These are phyloP conservation scores for Apiospora sp. DNA, from an alignment of 2,329 filamentous ascomycete genomes.

Conservation along the genomic window DNA sequence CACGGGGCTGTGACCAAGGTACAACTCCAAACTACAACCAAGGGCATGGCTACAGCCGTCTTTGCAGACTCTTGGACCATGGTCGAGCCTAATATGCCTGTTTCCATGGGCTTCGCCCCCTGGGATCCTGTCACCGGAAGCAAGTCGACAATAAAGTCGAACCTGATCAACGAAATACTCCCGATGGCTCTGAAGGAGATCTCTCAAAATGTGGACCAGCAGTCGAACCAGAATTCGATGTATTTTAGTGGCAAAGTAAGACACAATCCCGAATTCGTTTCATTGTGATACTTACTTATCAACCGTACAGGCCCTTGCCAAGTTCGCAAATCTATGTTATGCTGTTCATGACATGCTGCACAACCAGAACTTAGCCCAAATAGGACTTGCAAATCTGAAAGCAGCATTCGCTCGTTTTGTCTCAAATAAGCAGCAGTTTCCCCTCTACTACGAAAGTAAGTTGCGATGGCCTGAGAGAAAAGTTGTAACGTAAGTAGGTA, in stretches of 20 bases:
- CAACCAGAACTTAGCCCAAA: conserved; percentile 63
- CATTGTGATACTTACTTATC: conserved; percentile 29
- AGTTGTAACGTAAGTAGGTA: not conserved
- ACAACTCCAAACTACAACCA: conserved; percentile 81
- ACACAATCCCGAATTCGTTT: not conserved
- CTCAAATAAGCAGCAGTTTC: conserved; percentile 72
- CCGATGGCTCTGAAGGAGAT: conserved; percentile 76
- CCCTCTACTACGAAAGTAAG: conserved; percentile 70
- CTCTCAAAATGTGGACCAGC: conserved; percentile 74
- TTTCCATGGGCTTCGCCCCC: conserved; percentile 78
- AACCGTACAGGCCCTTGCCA: conserved; percentile 67
- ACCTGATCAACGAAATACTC: conserved; percentile 66
- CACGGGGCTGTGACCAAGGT: conserved; percentile 60
- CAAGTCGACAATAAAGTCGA: conserved; percentile 55
- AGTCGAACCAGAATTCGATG: conserved; percentile 83
- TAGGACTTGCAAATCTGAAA: conserved; percentile 69
- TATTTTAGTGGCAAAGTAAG: conserved; percentile 87
- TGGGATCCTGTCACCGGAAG: conserved; percentile 68
- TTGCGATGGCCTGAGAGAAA: conserved; percentile 25
- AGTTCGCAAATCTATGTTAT: conserved; percentile 76
- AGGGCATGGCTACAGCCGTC: conserved; percentile 79
- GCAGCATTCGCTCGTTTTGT: conserved; percentile 71
- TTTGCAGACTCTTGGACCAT: conserved; percentile 79
- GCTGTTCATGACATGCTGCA: conserved; percentile 69
- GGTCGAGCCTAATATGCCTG: conserved; percentile 75